Evolutionary conservation across 2,329 filamentous ascomycete genomes (phyloP), one percentile per base, ranked within the genome.

Genomic region (Aspergillus glaucus): DNA sequence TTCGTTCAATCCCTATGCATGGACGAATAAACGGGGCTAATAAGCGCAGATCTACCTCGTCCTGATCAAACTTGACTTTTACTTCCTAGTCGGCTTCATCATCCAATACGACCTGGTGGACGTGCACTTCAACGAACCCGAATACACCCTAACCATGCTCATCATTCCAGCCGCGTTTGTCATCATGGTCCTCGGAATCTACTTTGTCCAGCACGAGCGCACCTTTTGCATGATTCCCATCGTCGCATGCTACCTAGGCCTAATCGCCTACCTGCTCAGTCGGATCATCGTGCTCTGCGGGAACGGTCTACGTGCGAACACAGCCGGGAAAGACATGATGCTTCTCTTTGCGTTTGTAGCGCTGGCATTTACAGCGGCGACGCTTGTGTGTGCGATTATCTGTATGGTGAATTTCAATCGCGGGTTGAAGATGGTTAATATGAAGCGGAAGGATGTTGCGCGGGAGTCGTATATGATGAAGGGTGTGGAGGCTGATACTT

Each of bases 41-140:
- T 14, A n/a, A 8, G 10, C 5, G 17, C 24, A 59, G 55, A 19
- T 57, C 14, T 57, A 52, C 10, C 39, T 55, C 19, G 56, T 57
- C 21, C 34, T 57, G 3, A 45, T 55, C 19, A 57, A 57, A 24
- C 30, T 56, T 12, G 47, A 52, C 14, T 50, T 51, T 34, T 58
- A 47, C 21, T 59, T 57, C 41, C 39, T 55, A 1, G 43, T 55
- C n/a, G 48, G 50, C 4, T 59, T 59, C 17, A 49, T 59, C 10
- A 22, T 59, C 9, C 56, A 59, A 19, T 59, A 59, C 37, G 43
- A 49, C 15, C 40, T 57, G 1, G 47, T 59, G 37, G 52, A 56
- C 30, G 55, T 59, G 3, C 56, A 59, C 42, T 59, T 54, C 14
- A 15, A 47, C 7, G 51, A 55, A 37, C 55, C 55, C 9, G 56